phyloP scores from a whole-genome alignment of 257 asterid genomes.

The Pogostemon cablin region DNA sequence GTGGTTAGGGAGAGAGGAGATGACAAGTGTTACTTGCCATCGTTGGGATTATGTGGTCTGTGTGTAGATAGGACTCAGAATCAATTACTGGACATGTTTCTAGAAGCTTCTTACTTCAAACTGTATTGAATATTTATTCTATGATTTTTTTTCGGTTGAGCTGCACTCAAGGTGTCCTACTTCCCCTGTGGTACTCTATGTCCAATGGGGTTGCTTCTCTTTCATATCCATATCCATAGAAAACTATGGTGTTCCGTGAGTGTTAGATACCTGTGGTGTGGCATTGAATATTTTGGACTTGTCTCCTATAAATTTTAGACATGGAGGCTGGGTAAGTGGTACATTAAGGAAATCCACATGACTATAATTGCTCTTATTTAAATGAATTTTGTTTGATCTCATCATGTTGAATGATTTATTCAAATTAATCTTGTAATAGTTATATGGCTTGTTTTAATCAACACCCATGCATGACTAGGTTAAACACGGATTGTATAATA shows the following conservation, averaged over 20 bases:
- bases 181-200: background rate
- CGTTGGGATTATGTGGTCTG: slow-evolving; percentile 2
- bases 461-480: slow-evolving; percentile 4
- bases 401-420: background rate
- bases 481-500: background rate
- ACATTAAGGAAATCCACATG: background rate
- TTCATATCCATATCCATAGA: background rate
- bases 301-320: background rate
- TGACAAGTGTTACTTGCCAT: background rate
- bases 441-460: background rate
- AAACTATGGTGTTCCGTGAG: too few species aligned
- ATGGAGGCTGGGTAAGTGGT: background rate
- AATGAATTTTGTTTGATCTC: background rate
- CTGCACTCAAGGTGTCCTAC: background rate
- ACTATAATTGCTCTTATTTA: background rate
- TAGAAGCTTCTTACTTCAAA: background rate
- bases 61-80: background rate
- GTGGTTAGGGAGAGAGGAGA: background rate
- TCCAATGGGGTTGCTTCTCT: background rate
- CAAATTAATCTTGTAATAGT: background rate
- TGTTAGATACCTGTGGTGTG: background rate
- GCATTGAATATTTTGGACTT: background rate
- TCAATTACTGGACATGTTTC: background rate
- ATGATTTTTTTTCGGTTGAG: background rate
- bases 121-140: background rate